Evolutionary conservation across 805 yeast species (phyloP).

Genomic region (Wickerhamiella kazuoi): DNA sequence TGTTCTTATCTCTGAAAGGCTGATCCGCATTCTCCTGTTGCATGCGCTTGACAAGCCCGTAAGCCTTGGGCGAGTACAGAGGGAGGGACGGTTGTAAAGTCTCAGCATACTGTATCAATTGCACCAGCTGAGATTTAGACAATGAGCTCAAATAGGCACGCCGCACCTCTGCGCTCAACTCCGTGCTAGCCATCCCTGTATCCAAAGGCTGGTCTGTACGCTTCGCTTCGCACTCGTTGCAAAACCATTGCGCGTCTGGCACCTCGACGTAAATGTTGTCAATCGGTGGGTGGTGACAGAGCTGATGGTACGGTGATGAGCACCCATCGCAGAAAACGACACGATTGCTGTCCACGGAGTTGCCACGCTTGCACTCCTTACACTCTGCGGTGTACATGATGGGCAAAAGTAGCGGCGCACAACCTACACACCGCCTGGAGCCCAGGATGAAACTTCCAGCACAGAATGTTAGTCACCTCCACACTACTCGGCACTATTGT

Average conservation of each 20-base stretch:
- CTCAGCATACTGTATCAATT: slow-evolving; percentile 24
- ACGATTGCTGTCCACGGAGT: slow-evolving; percentile 20
- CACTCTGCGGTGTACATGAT: slow-evolving; percentile 12
- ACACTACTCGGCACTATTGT: no score
- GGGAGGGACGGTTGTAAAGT: slow-evolving; percentile 22
- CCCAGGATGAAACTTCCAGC: no score
- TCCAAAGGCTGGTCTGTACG: slow-evolving; percentile 21
- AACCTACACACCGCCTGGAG: no score
- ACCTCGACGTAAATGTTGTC: slow-evolving; percentile 24
- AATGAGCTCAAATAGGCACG: slow-evolving; percentile 23
- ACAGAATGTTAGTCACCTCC: no score
- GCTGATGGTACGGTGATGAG: slow-evolving; percentile 24
- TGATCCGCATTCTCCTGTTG: slow-evolving; percentile 17
- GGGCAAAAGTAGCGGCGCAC: no score
- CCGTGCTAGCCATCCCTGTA: slow-evolving; percentile 23
- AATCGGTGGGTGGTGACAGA: slow-evolving; percentile 25
- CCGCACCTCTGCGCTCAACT: slow-evolving; percentile 21
- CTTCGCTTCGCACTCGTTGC: slow-evolving; percentile 23
- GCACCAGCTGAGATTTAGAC: slow-evolving; percentile 24
- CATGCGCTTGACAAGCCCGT: slow-evolving; percentile 19
- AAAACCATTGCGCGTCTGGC: slow-evolving; percentile 26
- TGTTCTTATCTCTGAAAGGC: slow-evolving; percentile 7
- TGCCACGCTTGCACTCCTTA: slow-evolving; percentile 24
- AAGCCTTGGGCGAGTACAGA: slow-evolving; percentile 23
- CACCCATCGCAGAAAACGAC: slow-evolving; percentile 27